phyloP scores from a whole-genome alignment of 768 basidiomycete genomes.

The Pluteus cervinus region DNA sequence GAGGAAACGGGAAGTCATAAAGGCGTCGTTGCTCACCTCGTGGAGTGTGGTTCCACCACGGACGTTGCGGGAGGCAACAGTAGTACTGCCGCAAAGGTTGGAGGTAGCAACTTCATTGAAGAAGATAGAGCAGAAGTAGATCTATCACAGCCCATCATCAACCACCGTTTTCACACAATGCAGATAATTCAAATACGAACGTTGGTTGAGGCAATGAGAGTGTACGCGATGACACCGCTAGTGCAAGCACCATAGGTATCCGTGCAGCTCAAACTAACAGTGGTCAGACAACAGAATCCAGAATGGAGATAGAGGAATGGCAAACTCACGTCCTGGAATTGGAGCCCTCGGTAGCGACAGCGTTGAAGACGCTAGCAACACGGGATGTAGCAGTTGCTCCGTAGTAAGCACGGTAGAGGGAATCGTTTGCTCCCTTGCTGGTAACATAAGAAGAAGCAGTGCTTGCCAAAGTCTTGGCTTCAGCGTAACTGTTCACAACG shows the following conservation, averaged over 20 bases:
- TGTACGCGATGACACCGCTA: conserved; percentile 39
- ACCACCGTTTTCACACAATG: background rate
- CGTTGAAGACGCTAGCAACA: conserved; percentile 27
- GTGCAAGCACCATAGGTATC: conserved; percentile 32
- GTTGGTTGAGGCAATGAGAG: conserved; percentile 37
- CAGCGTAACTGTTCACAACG: conserved; percentile 23
- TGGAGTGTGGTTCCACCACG: conserved; percentile 43
- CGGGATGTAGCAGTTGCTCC: conserved; percentile 29
- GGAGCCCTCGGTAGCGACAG: conserved; percentile 36
- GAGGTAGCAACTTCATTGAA: conserved; percentile 35
- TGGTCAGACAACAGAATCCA: background rate
- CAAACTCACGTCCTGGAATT: conserved; percentile 28
- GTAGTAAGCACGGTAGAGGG: conserved; percentile 35
- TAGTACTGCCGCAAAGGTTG: conserved; percentile 35
- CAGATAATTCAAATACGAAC: conserved; percentile 14
- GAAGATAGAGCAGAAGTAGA: conserved; percentile 43
- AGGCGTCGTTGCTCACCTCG: conserved; percentile 21
- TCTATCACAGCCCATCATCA: conserved; percentile 16
- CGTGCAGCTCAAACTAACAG: conserved; percentile 31
- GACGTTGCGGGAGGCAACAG: conserved; percentile 37
- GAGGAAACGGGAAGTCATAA: background rate
- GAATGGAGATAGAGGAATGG: background rate
- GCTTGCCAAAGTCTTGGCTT: conserved; percentile 33
- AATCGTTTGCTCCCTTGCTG: conserved; percentile 27
- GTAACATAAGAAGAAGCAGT: conserved; percentile 27